These are phyloP conservation scores for Mrakiaceae sp. DNA, from an alignment of 1,284 basidiomycete species.

Conservation along the genomic window DNA sequence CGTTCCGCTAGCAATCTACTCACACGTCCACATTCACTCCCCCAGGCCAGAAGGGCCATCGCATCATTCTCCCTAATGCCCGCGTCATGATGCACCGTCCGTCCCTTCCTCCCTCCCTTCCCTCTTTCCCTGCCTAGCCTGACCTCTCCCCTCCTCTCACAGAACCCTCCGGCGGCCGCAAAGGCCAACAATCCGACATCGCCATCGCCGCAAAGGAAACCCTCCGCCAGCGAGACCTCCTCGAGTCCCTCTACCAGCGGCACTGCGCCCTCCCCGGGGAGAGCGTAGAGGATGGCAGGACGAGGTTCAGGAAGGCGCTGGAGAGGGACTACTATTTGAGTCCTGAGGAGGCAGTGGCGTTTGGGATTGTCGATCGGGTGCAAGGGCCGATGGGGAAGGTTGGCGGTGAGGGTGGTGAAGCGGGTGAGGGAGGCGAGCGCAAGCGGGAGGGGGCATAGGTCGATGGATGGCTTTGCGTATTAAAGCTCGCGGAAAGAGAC, in stretches of 20 bases:
- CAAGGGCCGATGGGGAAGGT: constrained; percentile 1
- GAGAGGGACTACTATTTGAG: constrained; percentile 25
- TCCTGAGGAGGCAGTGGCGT: constrained; percentile 18
- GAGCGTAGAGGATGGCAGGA: constrained; percentile 14
- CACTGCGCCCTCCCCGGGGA: constrained; percentile 20
- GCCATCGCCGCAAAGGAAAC: constrained; percentile 27
- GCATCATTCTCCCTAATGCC: constrained; percentile 23
- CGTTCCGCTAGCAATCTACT: no score
- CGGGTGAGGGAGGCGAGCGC: not conserved
- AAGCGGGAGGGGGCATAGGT: no score
- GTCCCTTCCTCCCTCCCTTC: not conserved
- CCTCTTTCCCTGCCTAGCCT: not conserved
- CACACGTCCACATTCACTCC: no score
- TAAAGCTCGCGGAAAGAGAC: no score
- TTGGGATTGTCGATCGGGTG: constrained; percentile 22
- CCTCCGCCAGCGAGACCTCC: constrained; percentile 22
- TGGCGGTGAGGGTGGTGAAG: not conserved
- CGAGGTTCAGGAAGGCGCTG: constrained; percentile 19
- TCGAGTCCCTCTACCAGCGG: constrained; percentile 18
- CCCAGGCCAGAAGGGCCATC: constrained; percentile 22
- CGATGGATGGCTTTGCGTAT: no score
- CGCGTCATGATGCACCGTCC: constrained; percentile 27
- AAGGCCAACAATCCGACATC: constrained; percentile 26
- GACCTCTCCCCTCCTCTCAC: not conserved
- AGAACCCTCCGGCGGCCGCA: constrained; percentile 24